Conservation (phyloP, 2,329 filamentous ascomycete species). For the Blastomyces gilchristii region DNA sequence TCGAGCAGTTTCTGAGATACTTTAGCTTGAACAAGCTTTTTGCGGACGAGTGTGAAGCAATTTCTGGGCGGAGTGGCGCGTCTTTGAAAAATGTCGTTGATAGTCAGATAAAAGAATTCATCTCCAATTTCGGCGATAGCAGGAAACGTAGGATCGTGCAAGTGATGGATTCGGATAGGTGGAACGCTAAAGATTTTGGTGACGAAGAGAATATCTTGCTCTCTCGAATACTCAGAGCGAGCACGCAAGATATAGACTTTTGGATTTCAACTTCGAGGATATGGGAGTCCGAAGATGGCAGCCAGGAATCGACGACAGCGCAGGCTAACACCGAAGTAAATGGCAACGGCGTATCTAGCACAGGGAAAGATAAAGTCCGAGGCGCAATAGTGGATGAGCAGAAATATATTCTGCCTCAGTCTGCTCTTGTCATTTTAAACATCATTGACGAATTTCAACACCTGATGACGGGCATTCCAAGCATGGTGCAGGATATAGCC, state of each 20-base stretch:
- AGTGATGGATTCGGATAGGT: slow-evolving; percentile 51
- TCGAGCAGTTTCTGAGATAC: slow-evolving; percentile 51
- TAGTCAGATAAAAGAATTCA: slow-evolving; percentile 52
- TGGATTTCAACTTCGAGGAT: slow-evolving; percentile 46
- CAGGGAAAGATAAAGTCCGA: slow-evolving; percentile 53
- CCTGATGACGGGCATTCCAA: slow-evolving; percentile 74
- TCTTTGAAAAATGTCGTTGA: slow-evolving; percentile 52
- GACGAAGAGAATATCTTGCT: slow-evolving; percentile 43
- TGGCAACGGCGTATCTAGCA: slow-evolving; percentile 19
- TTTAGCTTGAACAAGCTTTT: slow-evolving; percentile 55
- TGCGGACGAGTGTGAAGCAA: slow-evolving; percentile 56
- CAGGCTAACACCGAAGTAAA: slow-evolving; percentile 32
- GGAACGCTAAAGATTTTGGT: slow-evolving; percentile 55
- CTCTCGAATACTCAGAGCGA: slow-evolving; percentile 46
- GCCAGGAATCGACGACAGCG: slow-evolving; percentile 19
- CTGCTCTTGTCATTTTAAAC: slow-evolving; percentile 67
- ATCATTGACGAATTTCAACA: slow-evolving; percentile 76
- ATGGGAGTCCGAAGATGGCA: slow-evolving; percentile 35
- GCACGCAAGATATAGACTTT: slow-evolving; percentile 46
- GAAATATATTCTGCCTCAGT: slow-evolving; percentile 74
- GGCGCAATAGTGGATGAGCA: slow-evolving; percentile 74
- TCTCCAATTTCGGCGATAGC: slow-evolving; percentile 46
- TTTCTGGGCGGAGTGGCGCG: slow-evolving; percentile 51
- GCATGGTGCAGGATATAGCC: slow-evolving; percentile 76
- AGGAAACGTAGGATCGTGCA: slow-evolving; percentile 49